Conservation (phyloP, 345 rosid genomes). For the Leavenworthia alabamica region DNA sequence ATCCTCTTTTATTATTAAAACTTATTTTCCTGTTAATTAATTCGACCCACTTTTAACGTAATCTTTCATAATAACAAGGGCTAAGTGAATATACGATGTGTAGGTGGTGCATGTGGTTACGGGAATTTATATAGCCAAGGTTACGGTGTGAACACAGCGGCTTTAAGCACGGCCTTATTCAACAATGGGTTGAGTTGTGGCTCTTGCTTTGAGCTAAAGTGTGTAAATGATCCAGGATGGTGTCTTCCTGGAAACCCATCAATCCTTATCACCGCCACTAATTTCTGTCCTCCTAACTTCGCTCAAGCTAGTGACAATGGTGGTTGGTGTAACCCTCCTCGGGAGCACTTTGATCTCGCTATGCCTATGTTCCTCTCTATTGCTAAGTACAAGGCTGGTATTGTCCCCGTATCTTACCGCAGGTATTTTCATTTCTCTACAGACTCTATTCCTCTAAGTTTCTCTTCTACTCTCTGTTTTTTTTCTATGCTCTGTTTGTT, state of each 20-base stretch:
- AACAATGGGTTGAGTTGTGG: conserved; percentile 68
- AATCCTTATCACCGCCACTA: conserved; percentile 51
- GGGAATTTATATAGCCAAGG: conserved; percentile 70
- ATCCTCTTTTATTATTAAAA: no score
- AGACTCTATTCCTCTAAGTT: not conserved
- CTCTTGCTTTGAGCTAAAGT: conserved; percentile 59
- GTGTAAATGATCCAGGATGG: conserved; percentile 49
- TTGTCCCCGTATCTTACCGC: conserved; percentile 68
- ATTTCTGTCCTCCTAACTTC: conserved; percentile 62
- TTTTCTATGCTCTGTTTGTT: no score
- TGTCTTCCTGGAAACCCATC: conserved; percentile 56
- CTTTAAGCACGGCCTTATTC: conserved; percentile 65
- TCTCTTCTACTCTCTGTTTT: not conserved
- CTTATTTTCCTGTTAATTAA: no score
- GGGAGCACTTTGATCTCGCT: conserved; percentile 65
- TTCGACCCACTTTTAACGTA: not conserved
- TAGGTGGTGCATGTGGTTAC: conserved; percentile 74
- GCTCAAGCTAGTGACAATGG: conserved; percentile 54
- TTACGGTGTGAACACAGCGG: conserved; percentile 64
- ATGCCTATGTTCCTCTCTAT: conserved; percentile 64
- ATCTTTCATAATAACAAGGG: no score
- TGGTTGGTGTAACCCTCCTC: conserved; percentile 82
- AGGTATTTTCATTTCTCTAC: conserved; percentile 32
- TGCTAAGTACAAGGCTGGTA: conserved; percentile 65
- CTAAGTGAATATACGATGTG: not conserved